These are phyloP conservation scores for Phytophthora cajani DNA, from an alignment of 352 stramenopile genomes.

Conservation along the genomic window DNA sequence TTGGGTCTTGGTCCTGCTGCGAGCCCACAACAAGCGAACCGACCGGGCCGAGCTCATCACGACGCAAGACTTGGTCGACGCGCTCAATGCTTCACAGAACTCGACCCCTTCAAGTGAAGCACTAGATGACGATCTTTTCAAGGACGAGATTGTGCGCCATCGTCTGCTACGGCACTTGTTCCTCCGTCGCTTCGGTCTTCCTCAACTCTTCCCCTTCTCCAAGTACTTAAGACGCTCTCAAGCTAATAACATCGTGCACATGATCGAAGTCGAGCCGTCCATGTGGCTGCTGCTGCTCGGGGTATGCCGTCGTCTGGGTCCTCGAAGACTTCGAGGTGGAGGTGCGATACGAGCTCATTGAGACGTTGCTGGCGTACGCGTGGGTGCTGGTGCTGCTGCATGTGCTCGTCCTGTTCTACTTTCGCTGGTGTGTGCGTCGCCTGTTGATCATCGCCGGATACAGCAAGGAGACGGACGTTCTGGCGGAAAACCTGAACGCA, in stretches of 20 bases:
- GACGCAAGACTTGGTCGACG: constrained; percentile 44
- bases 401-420: constrained; percentile 48
- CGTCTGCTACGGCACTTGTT: constrained; percentile 55
- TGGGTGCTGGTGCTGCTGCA: constrained; percentile 41
- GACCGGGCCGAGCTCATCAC: constrained; percentile 54
- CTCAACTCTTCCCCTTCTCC: constrained; percentile 62
- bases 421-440: constrained; percentile 36
- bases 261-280: constrained; percentile 75
- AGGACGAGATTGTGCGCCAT: constrained; percentile 35
- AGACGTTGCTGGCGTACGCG: constrained; percentile 37
- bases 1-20: constrained; percentile 46
- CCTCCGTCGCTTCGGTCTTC: constrained; percentile 45
- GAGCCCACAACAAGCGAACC: constrained; percentile 40
- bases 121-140: constrained; percentile 1
- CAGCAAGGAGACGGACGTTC: constrained; percentile 12
- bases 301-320: constrained; percentile 29
- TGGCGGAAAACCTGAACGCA: constrained; percentile 6
- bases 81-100: neutral
- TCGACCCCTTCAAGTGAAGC: neutral
- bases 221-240: constrained; percentile 77
- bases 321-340: constrained; percentile 26
- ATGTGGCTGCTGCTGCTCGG: constrained; percentile 63
- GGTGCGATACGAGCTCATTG: constrained; percentile 37
- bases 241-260: constrained; percentile 74
- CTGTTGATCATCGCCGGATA: constrained; percentile 44